phyloP scores from a whole-genome alignment of 345 rosid species.

The Orychophragmus violaceus region DNA sequence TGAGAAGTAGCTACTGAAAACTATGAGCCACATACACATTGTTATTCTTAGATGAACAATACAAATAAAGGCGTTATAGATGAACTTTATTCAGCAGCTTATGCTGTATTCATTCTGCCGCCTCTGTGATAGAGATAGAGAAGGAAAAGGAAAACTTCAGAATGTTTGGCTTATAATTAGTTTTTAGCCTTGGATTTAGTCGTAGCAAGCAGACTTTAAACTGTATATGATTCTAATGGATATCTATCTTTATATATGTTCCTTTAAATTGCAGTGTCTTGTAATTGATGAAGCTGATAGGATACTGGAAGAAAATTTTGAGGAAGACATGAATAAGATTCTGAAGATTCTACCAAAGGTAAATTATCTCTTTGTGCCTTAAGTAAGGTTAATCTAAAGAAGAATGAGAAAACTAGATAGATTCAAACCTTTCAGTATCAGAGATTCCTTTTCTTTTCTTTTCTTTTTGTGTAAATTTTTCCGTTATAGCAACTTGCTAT shows the following conservation, averaged over 20 bases:
- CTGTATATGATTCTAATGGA: background rate
- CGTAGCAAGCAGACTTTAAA: background rate
- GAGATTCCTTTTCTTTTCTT: background rate
- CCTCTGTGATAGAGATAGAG: background rate
- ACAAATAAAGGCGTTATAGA: background rate
- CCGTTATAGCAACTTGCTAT: background rate
- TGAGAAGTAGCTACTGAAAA: background rate
- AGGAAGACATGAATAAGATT: constrained; percentile 98
- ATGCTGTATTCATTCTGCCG: background rate
- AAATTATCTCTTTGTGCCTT: constrained; percentile 3
- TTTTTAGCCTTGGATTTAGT: background rate
- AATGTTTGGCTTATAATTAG: background rate
- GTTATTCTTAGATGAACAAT: background rate
- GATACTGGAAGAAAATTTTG: constrained; percentile 97
- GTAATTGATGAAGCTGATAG: constrained; percentile 96
- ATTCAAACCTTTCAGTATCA: background rate
- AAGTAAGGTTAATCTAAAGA: background rate
- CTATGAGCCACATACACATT: background rate
- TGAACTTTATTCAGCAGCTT: background rate
- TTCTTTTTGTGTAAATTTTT: background rate
- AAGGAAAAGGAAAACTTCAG: background rate
- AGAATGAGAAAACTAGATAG: background rate
- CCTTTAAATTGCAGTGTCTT: constrained; percentile 61
- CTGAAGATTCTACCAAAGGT: constrained; percentile 85
- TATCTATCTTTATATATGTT: background rate